Evolutionary conservation across 2,329 filamentous ascomycete genomes (phyloP).

Genomic region (Ophiostoma triangulosporum): DNA sequence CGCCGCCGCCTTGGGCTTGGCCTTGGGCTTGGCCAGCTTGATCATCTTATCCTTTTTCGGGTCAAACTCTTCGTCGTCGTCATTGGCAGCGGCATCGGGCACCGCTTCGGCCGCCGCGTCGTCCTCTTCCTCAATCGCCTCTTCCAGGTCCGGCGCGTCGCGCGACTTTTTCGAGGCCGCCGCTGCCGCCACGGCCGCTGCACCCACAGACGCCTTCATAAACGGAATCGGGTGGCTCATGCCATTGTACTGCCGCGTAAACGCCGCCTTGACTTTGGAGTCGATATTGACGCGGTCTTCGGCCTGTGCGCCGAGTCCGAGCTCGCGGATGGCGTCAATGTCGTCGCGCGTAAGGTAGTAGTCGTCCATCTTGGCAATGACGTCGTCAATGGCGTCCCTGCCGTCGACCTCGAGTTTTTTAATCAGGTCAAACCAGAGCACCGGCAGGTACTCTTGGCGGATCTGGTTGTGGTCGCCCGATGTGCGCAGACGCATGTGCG

Average conservation of each 20-base stretch:
- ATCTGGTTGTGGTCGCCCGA: slow-evolving; percentile 89
- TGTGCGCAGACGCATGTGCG: slow-evolving; percentile 84
- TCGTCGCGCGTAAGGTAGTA: slow-evolving; percentile 94
- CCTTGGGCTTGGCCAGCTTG: slow-evolving; percentile 72
- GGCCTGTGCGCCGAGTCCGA: slow-evolving; percentile 75
- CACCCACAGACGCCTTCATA: slow-evolving; percentile 70
- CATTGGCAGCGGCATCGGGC: slow-evolving; percentile 49
- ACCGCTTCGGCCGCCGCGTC: slow-evolving; percentile 55
- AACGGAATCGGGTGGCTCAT: slow-evolving; percentile 84
- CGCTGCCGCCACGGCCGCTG: slow-evolving; percentile 53
- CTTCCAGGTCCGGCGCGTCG: slow-evolving; percentile 85
- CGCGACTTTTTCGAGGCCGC: slow-evolving; percentile 38
- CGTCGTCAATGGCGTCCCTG: slow-evolving; percentile 64
- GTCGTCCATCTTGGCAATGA: slow-evolving; percentile 93
- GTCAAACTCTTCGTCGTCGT: slow-evolving; percentile 66
- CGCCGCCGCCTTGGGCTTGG: slow-evolving; percentile 49
- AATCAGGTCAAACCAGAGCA: slow-evolving; percentile 71
- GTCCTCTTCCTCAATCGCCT: slow-evolving; percentile 88
- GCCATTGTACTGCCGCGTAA: slow-evolving; percentile 77
- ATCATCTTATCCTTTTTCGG: slow-evolving; percentile 94
- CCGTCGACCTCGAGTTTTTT: slow-evolving; percentile 63
- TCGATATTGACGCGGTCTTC: slow-evolving; percentile 67
- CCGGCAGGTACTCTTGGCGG: slow-evolving; percentile 83
- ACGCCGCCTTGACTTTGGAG: slow-evolving; percentile 71
- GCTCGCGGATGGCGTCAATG: slow-evolving; percentile 82